These are phyloP conservation scores for Vitis labrusca DNA, from an alignment of 164 flowering plant species.

Conservation along the genomic window DNA sequence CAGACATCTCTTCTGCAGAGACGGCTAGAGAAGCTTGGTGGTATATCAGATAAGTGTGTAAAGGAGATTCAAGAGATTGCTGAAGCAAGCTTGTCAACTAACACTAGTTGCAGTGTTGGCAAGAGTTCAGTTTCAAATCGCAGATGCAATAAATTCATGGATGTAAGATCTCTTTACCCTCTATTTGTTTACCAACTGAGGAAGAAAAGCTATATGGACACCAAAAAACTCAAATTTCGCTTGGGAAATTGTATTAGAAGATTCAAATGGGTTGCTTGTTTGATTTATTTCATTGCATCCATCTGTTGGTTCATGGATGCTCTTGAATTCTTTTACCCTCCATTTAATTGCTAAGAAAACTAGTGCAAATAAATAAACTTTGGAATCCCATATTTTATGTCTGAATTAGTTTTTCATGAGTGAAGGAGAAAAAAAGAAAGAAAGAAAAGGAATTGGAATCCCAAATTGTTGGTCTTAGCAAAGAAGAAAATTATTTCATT, in stretches of 20 bases:
- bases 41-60: conserved; percentile 27
- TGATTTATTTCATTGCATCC: not conserved
- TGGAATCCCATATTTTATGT: no score
- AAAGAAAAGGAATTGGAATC: no score
- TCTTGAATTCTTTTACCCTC: not conserved
- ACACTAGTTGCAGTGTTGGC: conserved; percentile 11
- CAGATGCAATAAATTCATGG: conserved; percentile 25
- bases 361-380: not conserved
- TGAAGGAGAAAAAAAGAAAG: no score
- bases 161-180: conserved; percentile 32
- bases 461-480: no score
- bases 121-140: conserved; percentile 21
- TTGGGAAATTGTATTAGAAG: no score
- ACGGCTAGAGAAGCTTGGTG: conserved; percentile 46
- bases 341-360: conserved; percentile 2
- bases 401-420: no score
- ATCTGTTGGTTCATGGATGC: not conserved
- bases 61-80: conserved; percentile 55
- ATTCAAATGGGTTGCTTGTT: not conserved
- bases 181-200: not conserved
- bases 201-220: no score
- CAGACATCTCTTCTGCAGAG: conserved; percentile 51
- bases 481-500: no score
- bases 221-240: no score
- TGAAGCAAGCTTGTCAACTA: conserved; percentile 44